These are phyloP conservation scores for Aspergillus thermomutatus DNA, from an alignment of 2,329 filamentous ascomycete genomes.

Conservation along the genomic window DNA sequence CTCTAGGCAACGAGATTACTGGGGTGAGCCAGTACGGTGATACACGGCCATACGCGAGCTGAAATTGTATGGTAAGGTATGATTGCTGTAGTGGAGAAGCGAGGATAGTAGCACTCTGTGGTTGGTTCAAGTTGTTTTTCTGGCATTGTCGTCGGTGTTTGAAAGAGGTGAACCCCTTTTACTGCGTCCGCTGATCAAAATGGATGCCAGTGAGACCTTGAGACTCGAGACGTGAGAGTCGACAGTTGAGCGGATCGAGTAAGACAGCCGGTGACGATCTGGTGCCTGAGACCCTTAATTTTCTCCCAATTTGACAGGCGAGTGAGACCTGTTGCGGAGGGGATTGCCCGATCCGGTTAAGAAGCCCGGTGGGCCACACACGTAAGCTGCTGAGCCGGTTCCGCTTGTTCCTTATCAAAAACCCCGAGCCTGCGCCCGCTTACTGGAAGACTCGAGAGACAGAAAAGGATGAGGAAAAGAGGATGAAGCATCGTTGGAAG, in stretches of 20 bases:
- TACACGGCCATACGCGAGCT: too few species aligned
- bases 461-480: neutral
- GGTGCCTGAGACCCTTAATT: slow-evolving; percentile 1
- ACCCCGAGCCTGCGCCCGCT: neutral
- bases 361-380: slow-evolving; percentile 12
- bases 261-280: neutral
- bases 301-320: neutral
- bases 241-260: too few species aligned
- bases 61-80: too few species aligned
- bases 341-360: slow-evolving; percentile 9
- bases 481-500: neutral
- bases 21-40: neutral
- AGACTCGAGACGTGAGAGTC: too few species aligned
- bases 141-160: too few species aligned
- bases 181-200: too few species aligned
- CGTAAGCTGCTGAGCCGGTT: slow-evolving; percentile 13
- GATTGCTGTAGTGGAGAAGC: too few species aligned
- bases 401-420: slow-evolving; percentile 4
- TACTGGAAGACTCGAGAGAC: neutral
- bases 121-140: too few species aligned
- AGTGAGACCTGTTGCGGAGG: slow-evolving; percentile 1
- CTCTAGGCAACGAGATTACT: neutral
- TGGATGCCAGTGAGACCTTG: too few species aligned
- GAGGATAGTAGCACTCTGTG: too few species aligned
- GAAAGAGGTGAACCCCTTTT: too few species aligned